phyloP scores from a whole-genome alignment of 495 filamentous ascomycete species.

The Penicillium parvum region DNA sequence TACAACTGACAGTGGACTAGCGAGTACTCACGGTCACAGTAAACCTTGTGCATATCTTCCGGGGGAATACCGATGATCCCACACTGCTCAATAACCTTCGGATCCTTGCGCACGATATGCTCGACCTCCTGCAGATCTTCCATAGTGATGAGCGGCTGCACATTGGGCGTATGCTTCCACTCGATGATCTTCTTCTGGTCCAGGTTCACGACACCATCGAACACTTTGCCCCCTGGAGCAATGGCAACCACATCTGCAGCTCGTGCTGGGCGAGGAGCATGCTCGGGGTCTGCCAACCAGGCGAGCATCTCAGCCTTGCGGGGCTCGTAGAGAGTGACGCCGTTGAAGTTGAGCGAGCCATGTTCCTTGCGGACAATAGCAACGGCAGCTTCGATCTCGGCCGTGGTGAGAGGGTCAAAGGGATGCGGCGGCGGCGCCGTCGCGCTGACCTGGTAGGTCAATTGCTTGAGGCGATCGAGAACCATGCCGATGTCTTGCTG shows the following conservation, averaged over 20 bases:
- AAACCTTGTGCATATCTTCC: constrained; percentile 88
- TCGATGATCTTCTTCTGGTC: constrained; percentile 62
- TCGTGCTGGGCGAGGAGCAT: constrained; percentile 59
- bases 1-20: neutral
- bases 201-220: constrained; percentile 80
- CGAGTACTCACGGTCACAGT: constrained; percentile 69
- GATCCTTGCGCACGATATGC: constrained; percentile 69
- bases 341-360: constrained; percentile 76
- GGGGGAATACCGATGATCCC: constrained; percentile 77
- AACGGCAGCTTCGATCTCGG: constrained; percentile 75
- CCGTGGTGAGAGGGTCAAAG: constrained; percentile 73
- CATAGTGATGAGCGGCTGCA: constrained; percentile 94
- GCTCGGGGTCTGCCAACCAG: constrained; percentile 67
- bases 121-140: constrained; percentile 91
- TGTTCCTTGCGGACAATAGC: constrained; percentile 65
- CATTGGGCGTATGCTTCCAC: constrained; percentile 74
- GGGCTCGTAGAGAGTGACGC: constrained; percentile 83
- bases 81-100: constrained; percentile 91
- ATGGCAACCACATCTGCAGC: constrained; percentile 86
- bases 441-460: constrained; percentile 60
- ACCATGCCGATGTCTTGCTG: constrained; percentile 43
- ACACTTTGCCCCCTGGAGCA: constrained; percentile 71
- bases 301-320: constrained; percentile 81
- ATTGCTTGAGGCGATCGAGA: constrained; percentile 64
- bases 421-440: constrained; percentile 62